phyloP scores from a whole-genome alignment of 352 stramenopile species.

The Phytophthora tentaculata region DNA sequence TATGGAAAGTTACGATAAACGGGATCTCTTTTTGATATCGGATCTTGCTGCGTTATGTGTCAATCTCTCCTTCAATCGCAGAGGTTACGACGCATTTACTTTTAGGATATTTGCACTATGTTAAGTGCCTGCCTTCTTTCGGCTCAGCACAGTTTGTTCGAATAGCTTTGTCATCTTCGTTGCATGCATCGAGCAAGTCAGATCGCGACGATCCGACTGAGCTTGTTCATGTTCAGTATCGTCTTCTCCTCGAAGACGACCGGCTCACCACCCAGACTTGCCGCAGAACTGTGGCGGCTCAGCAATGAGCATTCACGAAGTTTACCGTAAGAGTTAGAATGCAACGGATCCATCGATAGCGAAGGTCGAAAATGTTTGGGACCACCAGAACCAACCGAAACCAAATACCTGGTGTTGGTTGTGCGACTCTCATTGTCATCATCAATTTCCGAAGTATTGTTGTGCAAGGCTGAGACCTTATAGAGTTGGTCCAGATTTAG shows the following conservation, averaged over 20 bases:
- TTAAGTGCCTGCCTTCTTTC: slow-evolving; percentile 22
- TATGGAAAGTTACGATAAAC: too few relatives aligned
- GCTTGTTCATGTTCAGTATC: slow-evolving; percentile 24
- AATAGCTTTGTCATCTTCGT: neutral
- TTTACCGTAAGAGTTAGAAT: slow-evolving; percentile 18
- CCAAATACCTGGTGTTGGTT: slow-evolving; percentile 5
- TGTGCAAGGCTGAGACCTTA: slow-evolving; percentile 17
- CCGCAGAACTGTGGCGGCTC: slow-evolving; percentile 16
- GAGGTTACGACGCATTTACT: too few relatives aligned
- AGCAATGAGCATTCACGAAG: slow-evolving; percentile 22
- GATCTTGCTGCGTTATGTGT: too few relatives aligned
- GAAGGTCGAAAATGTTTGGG: slow-evolving; percentile 26
- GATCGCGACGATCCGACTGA: slow-evolving; percentile 21
- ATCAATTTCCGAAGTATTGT: slow-evolving; percentile 5
- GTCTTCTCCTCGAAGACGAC: slow-evolving; percentile 29
- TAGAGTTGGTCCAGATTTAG: slow-evolving; percentile 43
- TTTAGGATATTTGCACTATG: too few relatives aligned
- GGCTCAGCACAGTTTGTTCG: slow-evolving; percentile 4
- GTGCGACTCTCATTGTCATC: slow-evolving; percentile 8
- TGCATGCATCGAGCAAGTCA: neutral
- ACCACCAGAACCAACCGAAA: slow-evolving; percentile 9
- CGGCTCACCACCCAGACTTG: slow-evolving; percentile 21
- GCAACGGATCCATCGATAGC: slow-evolving; percentile 14
- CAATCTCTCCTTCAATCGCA: too few relatives aligned
- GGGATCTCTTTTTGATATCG: too few relatives aligned